These are phyloP conservation scores for Thelonectria rubi DNA, from an alignment of 2,329 filamentous ascomycete genomes.

Conservation along the genomic window DNA sequence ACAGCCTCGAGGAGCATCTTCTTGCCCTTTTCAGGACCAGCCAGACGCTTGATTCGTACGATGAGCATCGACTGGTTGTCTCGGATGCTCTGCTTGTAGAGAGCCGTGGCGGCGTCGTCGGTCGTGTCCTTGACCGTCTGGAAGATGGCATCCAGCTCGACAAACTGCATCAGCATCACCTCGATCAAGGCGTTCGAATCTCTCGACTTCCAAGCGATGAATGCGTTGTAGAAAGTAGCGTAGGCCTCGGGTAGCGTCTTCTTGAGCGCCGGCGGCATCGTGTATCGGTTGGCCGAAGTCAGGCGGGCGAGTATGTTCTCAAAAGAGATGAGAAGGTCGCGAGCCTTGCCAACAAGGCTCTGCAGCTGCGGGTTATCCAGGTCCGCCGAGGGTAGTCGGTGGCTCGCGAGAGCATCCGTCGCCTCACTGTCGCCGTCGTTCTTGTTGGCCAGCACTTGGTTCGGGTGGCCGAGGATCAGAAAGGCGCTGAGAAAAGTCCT, in stretches of 20 bases:
- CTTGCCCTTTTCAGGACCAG: conserved; percentile 75
- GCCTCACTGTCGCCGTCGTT: conserved; percentile 69
- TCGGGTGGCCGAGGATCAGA: conserved; percentile 80
- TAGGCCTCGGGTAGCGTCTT: conserved; percentile 74
- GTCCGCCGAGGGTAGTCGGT: conserved; percentile 53
- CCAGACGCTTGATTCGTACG: conserved; percentile 80
- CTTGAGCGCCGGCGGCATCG: conserved; percentile 68
- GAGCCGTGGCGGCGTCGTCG: conserved; percentile 74
- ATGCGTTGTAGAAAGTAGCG: conserved; percentile 78
- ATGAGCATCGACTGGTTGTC: conserved; percentile 83
- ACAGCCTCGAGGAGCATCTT: conserved; percentile 79
- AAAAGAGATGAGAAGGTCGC: conserved; percentile 80
- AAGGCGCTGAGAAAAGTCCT: conserved; percentile 83
- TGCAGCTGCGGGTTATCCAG: conserved; percentile 70
- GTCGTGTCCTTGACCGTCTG: conserved; percentile 83
- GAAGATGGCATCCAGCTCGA: conserved; percentile 84
- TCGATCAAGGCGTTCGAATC: conserved; percentile 82
- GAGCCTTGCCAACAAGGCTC: conserved; percentile 80
- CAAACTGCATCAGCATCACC: conserved; percentile 87
- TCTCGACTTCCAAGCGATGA: conserved; percentile 84
- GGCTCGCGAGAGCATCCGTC: conserved; percentile 46
- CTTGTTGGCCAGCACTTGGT: conserved; percentile 79
- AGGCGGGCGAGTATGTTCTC: conserved; percentile 76
- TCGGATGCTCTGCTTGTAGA: conserved; percentile 83
- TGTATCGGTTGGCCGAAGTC: conserved; percentile 72